Evolutionary conservation across 352 stramenopile genomes (phyloP).

Genomic region (Blastocystis sp.): DNA sequence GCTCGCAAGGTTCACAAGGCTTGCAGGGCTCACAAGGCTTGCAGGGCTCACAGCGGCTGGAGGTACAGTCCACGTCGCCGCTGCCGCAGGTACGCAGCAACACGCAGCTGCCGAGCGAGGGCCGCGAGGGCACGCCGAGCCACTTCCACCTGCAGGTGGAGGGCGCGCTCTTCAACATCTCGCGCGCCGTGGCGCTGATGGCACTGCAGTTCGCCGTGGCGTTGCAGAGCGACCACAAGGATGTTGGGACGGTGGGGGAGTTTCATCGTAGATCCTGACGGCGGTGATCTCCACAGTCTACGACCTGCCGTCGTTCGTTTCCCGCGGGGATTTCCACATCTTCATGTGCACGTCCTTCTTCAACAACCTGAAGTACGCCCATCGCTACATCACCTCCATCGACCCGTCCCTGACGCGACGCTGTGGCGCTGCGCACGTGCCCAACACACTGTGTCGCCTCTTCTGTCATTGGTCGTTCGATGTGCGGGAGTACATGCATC

Average conservation of each 20-base stretch:
- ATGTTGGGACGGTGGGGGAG: background rate
- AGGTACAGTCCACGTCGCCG: background rate
- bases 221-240: slow-evolving; percentile 27
- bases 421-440: background rate
- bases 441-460: slow-evolving; percentile 33
- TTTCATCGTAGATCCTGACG: slow-evolving; percentile 43
- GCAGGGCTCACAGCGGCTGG: background rate
- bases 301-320: slow-evolving; percentile 46
- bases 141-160: slow-evolving; percentile 31
- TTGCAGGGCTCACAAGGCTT: background rate
- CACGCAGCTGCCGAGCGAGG: background rate
- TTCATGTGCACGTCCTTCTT: slow-evolving; percentile 56
- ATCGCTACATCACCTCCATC: background rate
- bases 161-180: slow-evolving; percentile 24
- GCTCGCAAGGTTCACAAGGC: background rate
- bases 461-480: slow-evolving; percentile 39
- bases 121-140: background rate
- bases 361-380: slow-evolving; percentile 1
- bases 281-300: slow-evolving; percentile 34
- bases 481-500: slow-evolving; percentile 32
- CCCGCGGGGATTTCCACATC: slow-evolving; percentile 60
- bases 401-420: background rate
- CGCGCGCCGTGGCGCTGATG: slow-evolving; percentile 25
- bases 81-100: background rate
- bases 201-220: slow-evolving; percentile 2